Conservation (phyloP, 75 land plant species). For the Pinus taeda region DNA sequence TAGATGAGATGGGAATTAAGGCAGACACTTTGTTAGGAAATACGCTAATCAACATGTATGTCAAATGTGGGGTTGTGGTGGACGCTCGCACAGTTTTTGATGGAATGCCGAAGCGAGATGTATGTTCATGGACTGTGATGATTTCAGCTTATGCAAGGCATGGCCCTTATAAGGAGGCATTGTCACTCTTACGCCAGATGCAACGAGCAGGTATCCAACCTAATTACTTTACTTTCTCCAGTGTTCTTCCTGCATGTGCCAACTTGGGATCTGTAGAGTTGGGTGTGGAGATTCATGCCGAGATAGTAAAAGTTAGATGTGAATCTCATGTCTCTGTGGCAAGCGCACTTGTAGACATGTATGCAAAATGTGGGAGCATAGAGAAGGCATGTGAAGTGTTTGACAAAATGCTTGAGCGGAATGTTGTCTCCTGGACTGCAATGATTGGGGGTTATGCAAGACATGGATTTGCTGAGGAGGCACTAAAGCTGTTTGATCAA, state of each 20-base stretch:
- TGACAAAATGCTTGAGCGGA: constrained; percentile 3
- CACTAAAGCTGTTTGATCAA: constrained; percentile 25
- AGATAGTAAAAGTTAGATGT: constrained; percentile 10
- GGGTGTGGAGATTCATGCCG: constrained; percentile 16
- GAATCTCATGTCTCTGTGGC: constrained; percentile 17
- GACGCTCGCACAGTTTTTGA: constrained; percentile 30
- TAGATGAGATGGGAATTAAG: neutral
- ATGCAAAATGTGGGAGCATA: constrained; percentile 19
- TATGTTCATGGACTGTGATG: constrained; percentile 58
- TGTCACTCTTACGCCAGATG: constrained; percentile 35
- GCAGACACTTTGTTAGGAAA: constrained; percentile 34
- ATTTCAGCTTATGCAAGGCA: constrained; percentile 44
- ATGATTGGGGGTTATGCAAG: constrained; percentile 53
- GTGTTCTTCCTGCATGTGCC: constrained; percentile 19
- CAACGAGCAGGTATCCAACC: constrained; percentile 31
- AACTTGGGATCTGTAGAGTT: neutral
- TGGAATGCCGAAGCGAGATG: constrained; percentile 42
- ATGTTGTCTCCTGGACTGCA: constrained; percentile 57
- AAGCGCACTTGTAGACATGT: constrained; percentile 29
- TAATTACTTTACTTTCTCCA: constrained; percentile 28
- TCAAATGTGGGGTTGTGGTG: constrained; percentile 14
- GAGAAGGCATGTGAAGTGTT: constrained; percentile 23
- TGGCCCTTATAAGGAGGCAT: constrained; percentile 23
- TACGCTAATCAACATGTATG: constrained; percentile 29
- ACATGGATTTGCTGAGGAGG: constrained; percentile 27